These are phyloP conservation scores for Sporothrix phasma DNA, from an alignment of 2,329 filamentous ascomycete genomes.

Conservation along the genomic window DNA sequence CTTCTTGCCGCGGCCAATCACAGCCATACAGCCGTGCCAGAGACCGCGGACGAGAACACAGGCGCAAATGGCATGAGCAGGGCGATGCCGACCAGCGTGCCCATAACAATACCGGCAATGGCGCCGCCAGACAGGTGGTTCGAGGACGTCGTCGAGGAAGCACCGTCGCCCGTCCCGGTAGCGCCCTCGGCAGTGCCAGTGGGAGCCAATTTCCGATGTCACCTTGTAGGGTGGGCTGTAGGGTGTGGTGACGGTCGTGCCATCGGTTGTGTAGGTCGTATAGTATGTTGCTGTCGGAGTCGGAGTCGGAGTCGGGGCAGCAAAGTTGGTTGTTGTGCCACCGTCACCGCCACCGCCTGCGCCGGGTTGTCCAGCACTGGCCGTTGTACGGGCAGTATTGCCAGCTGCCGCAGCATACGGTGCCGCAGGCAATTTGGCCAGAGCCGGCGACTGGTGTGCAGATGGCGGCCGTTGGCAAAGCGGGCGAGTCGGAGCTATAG, in stretches of 20 bases:
- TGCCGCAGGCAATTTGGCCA: constrained; percentile 53
- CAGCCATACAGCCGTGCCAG: constrained; percentile 47
- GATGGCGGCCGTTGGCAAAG: constrained; percentile 28
- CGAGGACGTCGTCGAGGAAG: constrained; percentile 28
- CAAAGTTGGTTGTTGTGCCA: constrained; percentile 25
- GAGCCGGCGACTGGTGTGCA: constrained; percentile 41
- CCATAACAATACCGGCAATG: constrained; percentile 74
- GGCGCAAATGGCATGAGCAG: constrained; percentile 64
- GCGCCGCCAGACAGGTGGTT: constrained; percentile 54
- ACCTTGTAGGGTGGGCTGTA: constrained; percentile 42
- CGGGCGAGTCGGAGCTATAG: constrained; percentile 39
- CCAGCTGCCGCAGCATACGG: constrained; percentile 58
- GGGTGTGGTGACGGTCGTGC: constrained; percentile 42
- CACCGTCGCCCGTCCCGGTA: constrained; percentile 43
- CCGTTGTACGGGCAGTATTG: constrained; percentile 55
- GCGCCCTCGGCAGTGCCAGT: constrained; percentile 39
- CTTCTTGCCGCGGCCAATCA: constrained; percentile 45
- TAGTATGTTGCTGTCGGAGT: constrained; percentile 1
- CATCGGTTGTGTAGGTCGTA: constrained; percentile 31
- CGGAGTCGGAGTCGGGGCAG: constrained; percentile 24
- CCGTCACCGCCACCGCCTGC: constrained; percentile 21
- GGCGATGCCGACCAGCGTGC: constrained; percentile 55
- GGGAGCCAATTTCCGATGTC: constrained; percentile 44
- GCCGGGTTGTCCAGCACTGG: constrained; percentile 47
- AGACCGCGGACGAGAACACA: constrained; percentile 59